A percentile compares a stretch with the other conserved stretches of the same genome.
These are phyloP conservation scores for Lichtheimia ramosa DNA, from an alignment of 371 early-diverging fungal genomes.

Conservation along the genomic window DNA sequence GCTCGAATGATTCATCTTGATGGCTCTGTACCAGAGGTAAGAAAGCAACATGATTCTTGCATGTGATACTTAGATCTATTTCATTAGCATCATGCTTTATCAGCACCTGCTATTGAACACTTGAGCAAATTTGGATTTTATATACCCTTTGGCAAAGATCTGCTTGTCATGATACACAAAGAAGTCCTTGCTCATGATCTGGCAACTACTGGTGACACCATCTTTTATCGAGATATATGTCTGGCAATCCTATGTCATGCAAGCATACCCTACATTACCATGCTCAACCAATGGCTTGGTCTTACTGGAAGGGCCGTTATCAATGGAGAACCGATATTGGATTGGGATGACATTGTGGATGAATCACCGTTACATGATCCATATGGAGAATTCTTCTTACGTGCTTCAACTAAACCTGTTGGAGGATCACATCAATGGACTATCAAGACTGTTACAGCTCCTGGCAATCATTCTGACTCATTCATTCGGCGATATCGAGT, in stretches of 20 bases:
- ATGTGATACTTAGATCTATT: neutral
- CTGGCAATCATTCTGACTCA: neutral
- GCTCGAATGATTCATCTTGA: constrained; percentile 26
- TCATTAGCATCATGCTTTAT: neutral
- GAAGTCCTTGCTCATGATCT: constrained; percentile 32
- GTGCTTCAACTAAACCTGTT: constrained; percentile 3
- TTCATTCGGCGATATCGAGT: constrained; percentile 6
- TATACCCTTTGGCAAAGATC: constrained; percentile 43
- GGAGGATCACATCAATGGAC: neutral
- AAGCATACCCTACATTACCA: constrained; percentile 48
- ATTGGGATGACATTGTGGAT: constrained; percentile 4
- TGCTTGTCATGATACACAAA: constrained; percentile 36
- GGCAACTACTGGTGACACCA: constrained; percentile 21
- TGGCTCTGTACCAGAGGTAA: constrained; percentile 14
- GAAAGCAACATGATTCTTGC: neutral
- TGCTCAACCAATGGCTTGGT: constrained; percentile 53
- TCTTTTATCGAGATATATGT: constrained; percentile 39
- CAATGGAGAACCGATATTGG: constrained; percentile 1
- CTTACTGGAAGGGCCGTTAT: constrained; percentile 9
- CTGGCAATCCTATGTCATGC: constrained; percentile 39
- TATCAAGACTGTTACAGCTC: too few species aligned
- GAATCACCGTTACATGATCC: constrained; percentile 27
- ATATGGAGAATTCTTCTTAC: constrained; percentile 50
- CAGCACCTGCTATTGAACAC: neutral
- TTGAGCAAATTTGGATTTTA: constrained; percentile 25